Evolutionary conservation across 768 basidiomycete species (phyloP), one percentile per base, ranked within the genome.

Genomic region (Botryobasidium botryosum): DNA sequence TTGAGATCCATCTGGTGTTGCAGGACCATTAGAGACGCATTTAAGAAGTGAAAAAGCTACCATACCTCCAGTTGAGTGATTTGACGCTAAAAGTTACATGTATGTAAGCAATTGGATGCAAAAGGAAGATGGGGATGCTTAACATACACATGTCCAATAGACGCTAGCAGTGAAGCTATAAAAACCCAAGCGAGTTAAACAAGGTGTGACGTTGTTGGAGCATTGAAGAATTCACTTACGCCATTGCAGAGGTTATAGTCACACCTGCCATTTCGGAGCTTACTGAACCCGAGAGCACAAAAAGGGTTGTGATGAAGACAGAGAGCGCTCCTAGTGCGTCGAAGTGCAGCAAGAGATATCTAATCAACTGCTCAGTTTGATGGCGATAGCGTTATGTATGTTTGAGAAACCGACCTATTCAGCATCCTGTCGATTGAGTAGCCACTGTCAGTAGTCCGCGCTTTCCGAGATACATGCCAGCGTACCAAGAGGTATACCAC

Each of bases 331-430:
- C 84, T 7, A 91, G 69, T 1, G 65, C 52, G 58, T 94, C 88
- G 56, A 87, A 91, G 50, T 82, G 76, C 45, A 91, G 60, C 28
- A 90, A 62, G 2, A 92, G 67, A 84, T 81, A 87, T 40, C 86
- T 66, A 52, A 84, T 87, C 6, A 75, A 77, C 84, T n/a, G n/a
- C n/a, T n/a, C n/a, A n/a, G n/a, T n/a, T n/a, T n/a, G n/a, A n/a
- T n/a, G n/a, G n/a, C n/a, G n/a, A n/a, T n/a, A n/a, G n/a, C n/a
- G n/a, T n/a, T n/a, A n/a, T n/a, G n/a, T n/a, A n/a, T n/a, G n/a
- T n/a, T n/a, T n/a, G n/a, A n/a, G n/a, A n/a, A n/a, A n/a, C n/a
- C n/a, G n/a, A n/a, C n/a, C n/a, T n/a, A n/a, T n/a, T n/a, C n/a
- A n/a, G n/a, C n/a, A n/a, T n/a, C n/a, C n/a, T n/a, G n/a, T n/a